Conservation (phyloP, 176 grass and related monocot species). For the Hordeum marinum region DNA sequence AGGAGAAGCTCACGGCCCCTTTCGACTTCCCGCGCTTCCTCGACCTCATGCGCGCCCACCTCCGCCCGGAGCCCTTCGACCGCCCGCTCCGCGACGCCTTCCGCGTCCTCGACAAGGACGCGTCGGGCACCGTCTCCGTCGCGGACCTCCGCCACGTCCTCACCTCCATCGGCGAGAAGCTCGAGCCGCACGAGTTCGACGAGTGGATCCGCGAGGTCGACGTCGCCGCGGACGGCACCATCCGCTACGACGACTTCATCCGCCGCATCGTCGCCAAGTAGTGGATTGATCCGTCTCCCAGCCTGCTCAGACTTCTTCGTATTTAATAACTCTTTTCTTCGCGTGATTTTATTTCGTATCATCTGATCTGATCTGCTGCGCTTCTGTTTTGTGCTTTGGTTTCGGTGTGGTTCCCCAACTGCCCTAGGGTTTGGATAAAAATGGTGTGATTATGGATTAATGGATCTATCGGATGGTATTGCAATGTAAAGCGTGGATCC, state of each 20-base stretch:
- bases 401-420: neutral
- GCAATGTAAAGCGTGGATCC: conserved; percentile 19
- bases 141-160: conserved; percentile 96
- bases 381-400: neutral
- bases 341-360: neutral
- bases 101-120: conserved; percentile 98
- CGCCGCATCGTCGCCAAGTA: conserved; percentile 93
- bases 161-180: conserved; percentile 94
- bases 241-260: conserved; percentile 98
- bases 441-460: conserved; percentile 39
- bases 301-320: neutral
- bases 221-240: conserved; percentile 76
- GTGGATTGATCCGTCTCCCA: neutral
- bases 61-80: conserved; percentile 88
- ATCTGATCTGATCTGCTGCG: neutral
- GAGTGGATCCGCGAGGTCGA: conserved; percentile 99
- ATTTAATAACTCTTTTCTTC: conserved; percentile 33
- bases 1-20: conserved; percentile 73
- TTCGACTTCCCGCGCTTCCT: conserved; percentile 94
- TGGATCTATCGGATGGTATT: conserved; percentile 23
- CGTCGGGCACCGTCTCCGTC: conserved; percentile 71
- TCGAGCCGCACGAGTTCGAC: conserved; percentile 92
- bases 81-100: conserved; percentile 88
- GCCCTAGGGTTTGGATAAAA: conserved; percentile 41
- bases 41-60: conserved; percentile 79